Evolutionary conservation across 768 basidiomycete species (phyloP), one percentile per base, ranked within the genome.

Genomic region (Tephrocybe sp.): DNA sequence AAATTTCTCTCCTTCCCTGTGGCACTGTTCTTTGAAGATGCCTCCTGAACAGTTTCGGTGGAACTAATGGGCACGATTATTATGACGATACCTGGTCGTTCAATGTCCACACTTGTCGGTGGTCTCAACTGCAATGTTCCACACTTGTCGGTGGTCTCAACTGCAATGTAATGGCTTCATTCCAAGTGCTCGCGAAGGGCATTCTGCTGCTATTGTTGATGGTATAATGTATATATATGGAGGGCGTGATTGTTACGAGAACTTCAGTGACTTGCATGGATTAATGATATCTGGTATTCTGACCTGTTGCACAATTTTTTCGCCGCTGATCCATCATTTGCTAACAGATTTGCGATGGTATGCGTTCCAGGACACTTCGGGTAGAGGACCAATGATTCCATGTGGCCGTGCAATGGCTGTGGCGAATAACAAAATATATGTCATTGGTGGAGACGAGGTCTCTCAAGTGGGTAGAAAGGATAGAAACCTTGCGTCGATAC

Each of bases 311-410:
- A 30, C 29, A 30, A 7, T 7, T 12, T 30, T 30, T 12, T 6
- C 12, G 7, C 7, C 12, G 29, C 29, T 30, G 29, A 30, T 30
- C 6, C 7, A 6, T 30, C 12, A 6, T 6, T 30, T n/a, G n/a
- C n/a, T n/a, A n/a, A n/a, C n/a, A 30, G 95, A 93, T 67, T 90
- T 92, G 62, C 78, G 95, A 58, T 99, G 95, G 95, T 99, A 94
- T 69, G 97, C 94, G 91, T 98, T 99, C 74, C 93, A 97, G 67
- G 95, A 97, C 64, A 99, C n/a, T n/a, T n/a, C 98, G 95, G 95
- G 95, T 0, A 94, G 94, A 16, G 81, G 91, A n/a, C 95, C 95
- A 1, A 84, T 77, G 31, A 90, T 91, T 3, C 79, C 95, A 46
- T 94, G 91, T 10, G 95, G 97, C 1, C 95, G 98, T 69, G 91